These are phyloP conservation scores for Santalum album DNA, from an alignment of 164 flowering plant species.

Conservation along the genomic window DNA sequence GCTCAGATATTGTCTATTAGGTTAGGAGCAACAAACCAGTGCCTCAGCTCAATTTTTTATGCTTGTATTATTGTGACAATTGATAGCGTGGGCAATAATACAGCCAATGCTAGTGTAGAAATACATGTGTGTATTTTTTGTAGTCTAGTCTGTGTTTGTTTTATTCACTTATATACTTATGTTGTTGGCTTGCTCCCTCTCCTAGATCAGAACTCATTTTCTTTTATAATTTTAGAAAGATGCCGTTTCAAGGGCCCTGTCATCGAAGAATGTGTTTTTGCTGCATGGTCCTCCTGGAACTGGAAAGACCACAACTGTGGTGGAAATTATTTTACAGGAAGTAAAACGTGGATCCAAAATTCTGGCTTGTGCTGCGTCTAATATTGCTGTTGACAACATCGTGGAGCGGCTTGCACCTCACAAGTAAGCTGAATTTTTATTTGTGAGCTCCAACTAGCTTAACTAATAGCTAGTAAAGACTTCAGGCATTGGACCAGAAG, in stretches of 20 bases:
- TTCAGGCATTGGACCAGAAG: no score
- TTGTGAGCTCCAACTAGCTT: no score
- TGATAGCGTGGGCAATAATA: no score
- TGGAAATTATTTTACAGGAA: conserved; percentile 96
- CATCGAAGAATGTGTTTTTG: conserved; percentile 81
- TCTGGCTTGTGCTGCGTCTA: conserved; percentile 99
- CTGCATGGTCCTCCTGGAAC: conserved; percentile 99
- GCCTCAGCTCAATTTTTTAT: no score
- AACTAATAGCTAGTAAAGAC: no score
- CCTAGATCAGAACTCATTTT: not conserved
- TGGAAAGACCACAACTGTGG: conserved; percentile 95
- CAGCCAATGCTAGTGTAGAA: not conserved
- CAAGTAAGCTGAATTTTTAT: conserved; percentile 53
- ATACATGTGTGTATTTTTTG: not conserved
- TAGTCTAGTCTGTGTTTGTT: not conserved
- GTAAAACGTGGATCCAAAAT: conserved; percentile 95
- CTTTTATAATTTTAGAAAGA: conserved; percentile 42
- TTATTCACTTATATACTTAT: not conserved
- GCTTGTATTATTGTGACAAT: no score
- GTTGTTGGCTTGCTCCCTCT: not conserved
- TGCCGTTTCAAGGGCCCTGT: conserved; percentile 80
- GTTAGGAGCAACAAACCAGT: no score
- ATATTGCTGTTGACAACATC: conserved; percentile 98
- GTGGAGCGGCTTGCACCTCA: conserved; percentile 91
- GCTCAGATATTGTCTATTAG: no score